Percentiles rank a stretch among this genome's conserved stretches.
Conservation (phyloP, 2,329 filamentous ascomycete genomes). For the Sclerotinia trifoliorum region DNA sequence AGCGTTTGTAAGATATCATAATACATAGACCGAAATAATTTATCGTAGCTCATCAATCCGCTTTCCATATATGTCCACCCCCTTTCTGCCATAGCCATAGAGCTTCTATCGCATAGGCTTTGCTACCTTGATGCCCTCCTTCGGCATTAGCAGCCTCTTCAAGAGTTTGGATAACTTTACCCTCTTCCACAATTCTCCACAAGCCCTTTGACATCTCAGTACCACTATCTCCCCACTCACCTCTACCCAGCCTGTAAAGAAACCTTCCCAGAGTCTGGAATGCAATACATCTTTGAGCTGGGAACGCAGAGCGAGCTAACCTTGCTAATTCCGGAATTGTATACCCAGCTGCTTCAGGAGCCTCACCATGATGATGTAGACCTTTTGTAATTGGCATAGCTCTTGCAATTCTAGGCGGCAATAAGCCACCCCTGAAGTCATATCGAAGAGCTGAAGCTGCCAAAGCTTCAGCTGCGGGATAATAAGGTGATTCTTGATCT, state of each 20-base stretch:
- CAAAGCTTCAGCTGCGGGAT: constrained; percentile 71
- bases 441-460: constrained; percentile 79
- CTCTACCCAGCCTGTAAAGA: constrained; percentile 76
- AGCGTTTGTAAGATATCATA: background rate
- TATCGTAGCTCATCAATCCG: constrained; percentile 27
- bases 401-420: constrained; percentile 73
- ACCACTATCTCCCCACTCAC: constrained; percentile 66
- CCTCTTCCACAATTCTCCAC: constrained; percentile 78
- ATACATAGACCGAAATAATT: background rate
- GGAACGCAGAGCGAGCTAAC: constrained; percentile 75
- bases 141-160: constrained; percentile 69
- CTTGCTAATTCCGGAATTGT: constrained; percentile 83
- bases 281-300: constrained; percentile 85
- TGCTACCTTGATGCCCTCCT: constrained; percentile 72
- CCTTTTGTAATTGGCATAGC: constrained; percentile 74
- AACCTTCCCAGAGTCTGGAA: constrained; percentile 88
- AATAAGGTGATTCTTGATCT: constrained; percentile 74
- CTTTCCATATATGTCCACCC: constrained; percentile 39
- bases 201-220: constrained; percentile 70
- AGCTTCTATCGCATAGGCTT: constrained; percentile 83
- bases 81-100: constrained; percentile 68
- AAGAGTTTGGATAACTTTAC: constrained; percentile 73
- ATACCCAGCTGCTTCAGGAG: constrained; percentile 91
- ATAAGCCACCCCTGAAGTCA: constrained; percentile 76
- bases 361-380: constrained; percentile 89